phyloP scores from a whole-genome alignment of 495 filamentous ascomycete species.

The Aspergillus panamensis region DNA sequence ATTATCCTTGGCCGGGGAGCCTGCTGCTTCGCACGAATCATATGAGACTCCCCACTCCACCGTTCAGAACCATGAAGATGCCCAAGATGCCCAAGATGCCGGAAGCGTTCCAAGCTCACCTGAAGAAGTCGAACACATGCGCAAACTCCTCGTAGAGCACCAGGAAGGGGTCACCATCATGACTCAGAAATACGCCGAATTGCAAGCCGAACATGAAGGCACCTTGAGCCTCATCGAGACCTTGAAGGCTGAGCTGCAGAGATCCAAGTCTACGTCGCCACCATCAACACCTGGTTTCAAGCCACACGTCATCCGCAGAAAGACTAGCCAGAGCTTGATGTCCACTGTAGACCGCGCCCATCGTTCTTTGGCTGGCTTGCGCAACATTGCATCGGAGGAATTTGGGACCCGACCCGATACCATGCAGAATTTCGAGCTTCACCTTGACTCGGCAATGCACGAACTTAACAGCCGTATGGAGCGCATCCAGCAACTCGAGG shows the following conservation, averaged over 20 bases:
- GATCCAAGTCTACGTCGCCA: conserved; percentile 64
- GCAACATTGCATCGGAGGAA: conserved; percentile 81
- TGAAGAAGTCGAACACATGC: conserved; percentile 69
- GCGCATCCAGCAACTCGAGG: conserved; percentile 82
- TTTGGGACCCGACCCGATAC: conserved; percentile 77
- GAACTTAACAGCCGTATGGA: conserved; percentile 85
- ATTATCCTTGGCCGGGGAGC: conserved; percentile 88
- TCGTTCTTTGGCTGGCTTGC: conserved; percentile 83
- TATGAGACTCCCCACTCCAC: conserved; percentile 48
- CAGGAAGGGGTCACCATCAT: conserved; percentile 68
- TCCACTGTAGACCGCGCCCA: conserved; percentile 82
- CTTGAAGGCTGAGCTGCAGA: conserved; percentile 79
- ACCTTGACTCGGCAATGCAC: conserved; percentile 88
- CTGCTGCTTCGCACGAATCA: conserved; percentile 60
- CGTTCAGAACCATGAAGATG: conserved; percentile 21
- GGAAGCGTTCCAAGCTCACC: conserved; percentile 32
- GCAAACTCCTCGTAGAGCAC: conserved; percentile 67
- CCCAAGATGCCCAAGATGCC: conserved; percentile 9
- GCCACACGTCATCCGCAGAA: conserved; percentile 70
- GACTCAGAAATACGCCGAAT: conserved; percentile 69
- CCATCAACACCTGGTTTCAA: conserved; percentile 57
- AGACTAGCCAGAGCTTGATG: conserved; percentile 89
- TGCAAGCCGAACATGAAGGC: conserved; percentile 77
- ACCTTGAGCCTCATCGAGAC: conserved; percentile 83
- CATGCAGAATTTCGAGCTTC: conserved; percentile 89